Conservation (phyloP, 495 filamentous ascomycete genomes). For the Aspergillus panamensis region DNA sequence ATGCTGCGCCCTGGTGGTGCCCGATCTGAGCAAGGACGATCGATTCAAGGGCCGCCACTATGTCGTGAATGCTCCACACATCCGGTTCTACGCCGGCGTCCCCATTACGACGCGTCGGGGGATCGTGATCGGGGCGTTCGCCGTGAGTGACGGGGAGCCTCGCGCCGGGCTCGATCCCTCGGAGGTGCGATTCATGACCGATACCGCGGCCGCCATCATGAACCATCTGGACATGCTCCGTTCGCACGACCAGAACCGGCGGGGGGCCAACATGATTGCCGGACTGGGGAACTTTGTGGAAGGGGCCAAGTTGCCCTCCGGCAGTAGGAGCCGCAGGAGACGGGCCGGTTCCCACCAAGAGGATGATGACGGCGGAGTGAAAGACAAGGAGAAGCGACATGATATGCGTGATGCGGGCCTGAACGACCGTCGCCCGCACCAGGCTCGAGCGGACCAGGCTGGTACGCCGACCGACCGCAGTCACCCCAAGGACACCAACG, state of each 20-base stretch:
- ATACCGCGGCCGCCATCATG: constrained; percentile 17
- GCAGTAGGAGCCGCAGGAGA: neutral
- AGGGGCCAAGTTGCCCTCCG: constrained; percentile 5
- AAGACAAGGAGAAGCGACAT: too few species aligned
- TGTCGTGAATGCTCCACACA: constrained; percentile 40
- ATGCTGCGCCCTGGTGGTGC: constrained; percentile 19
- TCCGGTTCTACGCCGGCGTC: constrained; percentile 55
- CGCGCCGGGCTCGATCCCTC: constrained; percentile 14
- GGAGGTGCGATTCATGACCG: constrained; percentile 24
- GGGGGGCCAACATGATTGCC: constrained; percentile 14
- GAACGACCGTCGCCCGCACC: too few species aligned
- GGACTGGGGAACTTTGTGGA: constrained; percentile 21
- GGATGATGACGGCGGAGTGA: neutral
- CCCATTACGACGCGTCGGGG: constrained; percentile 54
- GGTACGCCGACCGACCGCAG: too few species aligned
- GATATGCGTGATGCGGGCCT: too few species aligned
- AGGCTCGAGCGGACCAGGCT: too few species aligned
- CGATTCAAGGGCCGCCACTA: constrained; percentile 18
- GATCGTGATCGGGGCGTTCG: constrained; percentile 57
- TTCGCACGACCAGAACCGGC: constrained; percentile 6
- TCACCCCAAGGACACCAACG: too few species aligned
- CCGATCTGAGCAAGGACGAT: constrained; percentile 28
- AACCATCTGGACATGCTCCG: constrained; percentile 16
- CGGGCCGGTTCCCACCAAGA: neutral
- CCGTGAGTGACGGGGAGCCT: constrained; percentile 48